Evolutionary conservation across 83 land plant species (phyloP), one percentile per base, ranked within the genome.

Genomic region (Thuja plicata): DNA sequence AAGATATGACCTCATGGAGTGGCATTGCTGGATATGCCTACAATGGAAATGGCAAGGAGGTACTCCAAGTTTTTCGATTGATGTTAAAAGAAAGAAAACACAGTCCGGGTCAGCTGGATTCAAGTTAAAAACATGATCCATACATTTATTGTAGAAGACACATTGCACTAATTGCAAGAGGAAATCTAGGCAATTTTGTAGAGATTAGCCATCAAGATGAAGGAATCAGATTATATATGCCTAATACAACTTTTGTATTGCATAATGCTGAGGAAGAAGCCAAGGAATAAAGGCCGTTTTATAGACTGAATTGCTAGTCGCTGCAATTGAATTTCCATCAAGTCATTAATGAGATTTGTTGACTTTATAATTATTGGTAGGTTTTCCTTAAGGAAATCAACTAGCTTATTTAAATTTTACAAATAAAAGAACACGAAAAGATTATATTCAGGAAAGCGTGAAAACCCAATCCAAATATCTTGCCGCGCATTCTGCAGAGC

Each of bases 101-200:
- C n/a, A 40, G n/a, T 48, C 84, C 8, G 84, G 88, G 12, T 88
- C 37, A 46, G 84, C 76, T 88, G 86, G n/a, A 52, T 83, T 66
- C 73, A 66, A 66, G 73, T 27, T 27, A 66, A 27, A 62, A 66
- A 66, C 11, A 27, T 66, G 32, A 8, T 27, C 73, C 24, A 66
- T 8, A 66, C 30, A 66, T 62, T 62, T 62, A 21, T 27, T 24
- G 8, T 6, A 57, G 70, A 62, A 62, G 71, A 8, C 71, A 24
- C 71, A 62, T 62, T 62, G 71, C 71, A 0, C 71, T 7, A 6
- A 21, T 24, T 66, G 73, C 10, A 8, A 27, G 11, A 66, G 73
- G 32, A 66, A 27, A 24, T 27, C 10, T 66, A 66, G 7, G 0
- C 73, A 27, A 8, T 66, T 8, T 27, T 66, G 0, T 62, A 60